Base-by-base conservation (phyloP, 163 green algal genomes). In the Volvox carteri region DNA sequence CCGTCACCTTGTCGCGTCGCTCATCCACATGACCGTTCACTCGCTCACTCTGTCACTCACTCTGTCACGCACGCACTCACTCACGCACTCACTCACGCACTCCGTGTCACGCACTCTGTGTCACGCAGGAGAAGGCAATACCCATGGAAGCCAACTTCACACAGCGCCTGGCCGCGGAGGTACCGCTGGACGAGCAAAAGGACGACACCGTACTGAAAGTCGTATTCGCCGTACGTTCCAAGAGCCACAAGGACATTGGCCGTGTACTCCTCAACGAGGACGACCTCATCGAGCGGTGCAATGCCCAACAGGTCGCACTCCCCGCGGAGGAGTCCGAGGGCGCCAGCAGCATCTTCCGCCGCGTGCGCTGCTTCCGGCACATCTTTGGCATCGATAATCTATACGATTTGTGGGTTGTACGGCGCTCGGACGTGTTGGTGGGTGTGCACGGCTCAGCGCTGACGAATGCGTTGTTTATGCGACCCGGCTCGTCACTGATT, bases 381-480 rank as follows among this genome's bases (percentile, higher is more conserved):
- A 67, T 84, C 16, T 89, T 89, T 21, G 84, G 84, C 19, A 72
- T 77, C n/a, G 84, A 89, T 56, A 84, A 77, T 44, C 54, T 89
- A 72, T 84, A 84, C 72, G 84, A 89, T 72, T 76, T 89, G 84
- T 89, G 84, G 84, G 70, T 89, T 4, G 54, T 89, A 44, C 84
- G 84, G 30, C 84, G 50, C 0, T 68, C 83, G 23, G 88, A 93
- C 70, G 87, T 93, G 78, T 76, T 93, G 84, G 37, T 93, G 33
- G 90, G 88, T 25, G 68, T 93, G 67, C 90, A 93, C 74, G 88
- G 88, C 65, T 67, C 46, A 4, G 81, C 73, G 42, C 74, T 93
- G 25, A 89, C 84, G 28, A 79, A 90, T 18, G 85, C 85, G 23
- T 78, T 81, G 52, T 92, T 93, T 42, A 93, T 93, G 90, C 72